Evolutionary conservation across 768 basidiomycete species (phyloP).

Genomic region (Tephrocybe sp.): DNA sequence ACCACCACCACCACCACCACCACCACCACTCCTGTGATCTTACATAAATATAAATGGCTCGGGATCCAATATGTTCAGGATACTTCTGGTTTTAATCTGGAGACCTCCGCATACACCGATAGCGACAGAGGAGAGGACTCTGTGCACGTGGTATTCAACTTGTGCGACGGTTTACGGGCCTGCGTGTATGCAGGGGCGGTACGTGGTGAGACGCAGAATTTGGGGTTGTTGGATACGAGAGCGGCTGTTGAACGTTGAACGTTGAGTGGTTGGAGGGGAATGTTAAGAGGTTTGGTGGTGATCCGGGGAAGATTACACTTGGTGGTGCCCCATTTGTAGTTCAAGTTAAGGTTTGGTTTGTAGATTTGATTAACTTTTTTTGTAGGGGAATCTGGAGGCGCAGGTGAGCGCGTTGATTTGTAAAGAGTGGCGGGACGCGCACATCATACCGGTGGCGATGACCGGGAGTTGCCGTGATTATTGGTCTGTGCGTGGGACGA

Average conservation of each 20-base stretch:
- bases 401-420: no score
- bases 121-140: not conserved
- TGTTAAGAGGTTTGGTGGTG: constrained; percentile 41
- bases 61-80: constrained; percentile 29
- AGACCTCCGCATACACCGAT: constrained; percentile 25
- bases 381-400: constrained; percentile 32
- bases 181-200: constrained; percentile 33
- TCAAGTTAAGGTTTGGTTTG: not conserved
- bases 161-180: constrained; percentile 30
- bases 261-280: constrained; percentile 45
- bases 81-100: constrained; percentile 28
- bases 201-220: no score
- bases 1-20: constrained; percentile 24
- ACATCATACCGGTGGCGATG: no score
- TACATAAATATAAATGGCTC: constrained; percentile 31
- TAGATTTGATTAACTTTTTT: not conserved
- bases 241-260: no score
- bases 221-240: no score
- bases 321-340: constrained; percentile 25
- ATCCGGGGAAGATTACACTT: constrained; percentile 43
- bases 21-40: constrained; percentile 20
- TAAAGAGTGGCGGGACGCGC: no score
- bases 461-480: no score
- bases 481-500: no score
- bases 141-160: no score